phyloP scores from a whole-genome alignment of 257 asterid genomes.

The Prunella vulgaris region DNA sequence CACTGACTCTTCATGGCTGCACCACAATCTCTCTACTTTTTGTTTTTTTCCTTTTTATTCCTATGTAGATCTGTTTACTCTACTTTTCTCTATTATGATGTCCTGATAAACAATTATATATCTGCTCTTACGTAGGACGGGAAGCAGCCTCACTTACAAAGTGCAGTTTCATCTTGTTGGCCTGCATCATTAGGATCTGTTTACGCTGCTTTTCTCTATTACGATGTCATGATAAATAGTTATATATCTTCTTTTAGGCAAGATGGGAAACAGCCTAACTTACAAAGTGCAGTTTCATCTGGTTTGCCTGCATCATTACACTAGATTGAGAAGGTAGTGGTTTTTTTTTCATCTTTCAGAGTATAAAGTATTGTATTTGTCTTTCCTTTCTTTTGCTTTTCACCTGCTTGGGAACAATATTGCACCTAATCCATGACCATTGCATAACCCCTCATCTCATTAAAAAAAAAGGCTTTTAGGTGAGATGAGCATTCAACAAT shows the following conservation, averaged over 20 bases:
- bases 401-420: not conserved
- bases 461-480: slow-evolving; percentile 6
- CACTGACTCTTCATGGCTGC: not conserved
- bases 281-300: slow-evolving; percentile 60
- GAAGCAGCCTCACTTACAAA: slow-evolving; percentile 56
- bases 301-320: slow-evolving; percentile 97
- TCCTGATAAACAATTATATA: slow-evolving; percentile 56
- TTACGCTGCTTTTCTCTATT: slow-evolving; percentile 2
- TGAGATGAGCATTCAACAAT: not conserved
- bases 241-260: slow-evolving; percentile 84
- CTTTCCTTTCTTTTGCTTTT: not conserved
- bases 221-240: slow-evolving; percentile 39
- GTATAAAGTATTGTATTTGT: not conserved
- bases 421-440: not conserved
- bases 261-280: slow-evolving; percentile 53
- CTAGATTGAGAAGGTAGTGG: slow-evolving; percentile 89
- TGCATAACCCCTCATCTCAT: not conserved
- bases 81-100: not conserved
- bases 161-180: slow-evolving; percentile 78
- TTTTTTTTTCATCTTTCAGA: not conserved
- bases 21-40: not conserved
- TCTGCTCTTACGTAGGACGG: slow-evolving; percentile 80
- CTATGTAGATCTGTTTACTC: not conserved
- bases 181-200: slow-evolving; percentile 74
- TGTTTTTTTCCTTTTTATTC: slow-evolving; percentile 2